Percentiles rank a stretch among this genome's conserved stretches.
Conservation (phyloP, 1,284 basidiomycete genomes). For the Cryptococcus floricola region DNA sequence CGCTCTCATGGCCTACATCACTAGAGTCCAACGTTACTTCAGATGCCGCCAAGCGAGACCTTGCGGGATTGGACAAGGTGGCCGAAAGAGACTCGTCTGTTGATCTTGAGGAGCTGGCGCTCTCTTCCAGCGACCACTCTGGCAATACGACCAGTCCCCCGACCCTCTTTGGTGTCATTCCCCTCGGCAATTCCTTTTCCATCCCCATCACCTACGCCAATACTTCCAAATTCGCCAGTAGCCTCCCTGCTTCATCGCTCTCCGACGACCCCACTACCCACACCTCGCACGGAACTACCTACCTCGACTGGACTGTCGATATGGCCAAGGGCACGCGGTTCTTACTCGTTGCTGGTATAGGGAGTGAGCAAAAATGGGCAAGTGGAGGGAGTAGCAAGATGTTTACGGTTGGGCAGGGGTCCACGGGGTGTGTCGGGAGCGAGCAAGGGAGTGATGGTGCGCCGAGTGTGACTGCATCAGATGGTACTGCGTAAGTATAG, state of each 20-base stretch:
- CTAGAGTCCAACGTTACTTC: constrained; percentile 35
- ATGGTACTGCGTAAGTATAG: not conserved
- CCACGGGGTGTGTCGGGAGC: constrained; percentile 23
- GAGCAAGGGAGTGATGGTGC: constrained; percentile 12
- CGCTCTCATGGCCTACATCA: constrained; percentile 42
- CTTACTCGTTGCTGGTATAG: constrained; percentile 45
- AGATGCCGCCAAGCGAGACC: constrained; percentile 3
- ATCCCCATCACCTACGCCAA: constrained; percentile 40
- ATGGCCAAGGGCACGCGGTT: constrained; percentile 47
- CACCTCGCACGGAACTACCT: constrained; percentile 35
- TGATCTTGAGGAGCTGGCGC: constrained; percentile 1
- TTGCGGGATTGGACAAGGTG: not conserved
- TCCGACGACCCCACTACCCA: constrained; percentile 39
- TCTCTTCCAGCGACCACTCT: constrained; percentile 21
- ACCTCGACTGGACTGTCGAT: constrained; percentile 42
- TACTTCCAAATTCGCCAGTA: constrained; percentile 23
- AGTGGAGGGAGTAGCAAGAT: constrained; percentile 40
- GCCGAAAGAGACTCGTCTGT: not conserved
- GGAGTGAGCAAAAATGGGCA: constrained; percentile 42
- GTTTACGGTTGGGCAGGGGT: constrained; percentile 46
- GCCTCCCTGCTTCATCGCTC: constrained; percentile 26
- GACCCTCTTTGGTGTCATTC: constrained; percentile 46
- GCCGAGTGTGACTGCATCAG: constrained; percentile 33
- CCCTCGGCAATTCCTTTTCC: constrained; percentile 44
- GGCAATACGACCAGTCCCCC: constrained; percentile 46